A percentile compares a stretch with the other conserved stretches of the same genome.
phyloP scores from a whole-genome alignment of 78 protist genomes.

The slime mould (Dictyostelium discoideum) region DNA sequence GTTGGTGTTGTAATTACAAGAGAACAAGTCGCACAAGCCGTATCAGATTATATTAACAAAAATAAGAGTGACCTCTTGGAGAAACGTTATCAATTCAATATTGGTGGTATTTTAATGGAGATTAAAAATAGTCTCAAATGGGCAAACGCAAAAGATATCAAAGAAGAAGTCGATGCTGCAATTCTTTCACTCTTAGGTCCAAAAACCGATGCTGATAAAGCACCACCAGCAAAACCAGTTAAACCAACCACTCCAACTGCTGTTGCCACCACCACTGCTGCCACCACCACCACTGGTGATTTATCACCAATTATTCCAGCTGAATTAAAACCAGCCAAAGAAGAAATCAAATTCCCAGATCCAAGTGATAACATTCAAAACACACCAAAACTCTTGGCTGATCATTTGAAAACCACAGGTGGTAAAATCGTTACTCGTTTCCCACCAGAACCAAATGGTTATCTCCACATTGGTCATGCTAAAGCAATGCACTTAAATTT shows the following conservation, averaged over 20 bases:
- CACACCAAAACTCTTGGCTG: constrained; percentile 64
- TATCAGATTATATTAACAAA: constrained; percentile 25
- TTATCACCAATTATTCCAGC: background rate
- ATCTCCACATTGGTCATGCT: constrained; percentile 99
- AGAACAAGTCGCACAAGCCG: constrained; percentile 65
- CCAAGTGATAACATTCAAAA: constrained; percentile 81
- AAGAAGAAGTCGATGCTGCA: constrained; percentile 74
- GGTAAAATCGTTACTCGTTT: constrained; percentile 95
- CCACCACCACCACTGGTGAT: background rate
- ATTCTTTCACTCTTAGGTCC: constrained; percentile 75
- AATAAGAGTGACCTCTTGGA: background rate
- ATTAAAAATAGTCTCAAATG: constrained; percentile 40
- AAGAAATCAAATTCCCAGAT: constrained; percentile 65
- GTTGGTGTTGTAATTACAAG: constrained; percentile 76
- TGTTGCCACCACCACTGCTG: background rate
- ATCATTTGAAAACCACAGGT: constrained; percentile 85
- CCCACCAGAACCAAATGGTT: constrained; percentile 99
- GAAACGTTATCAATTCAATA: constrained; percentile 50
- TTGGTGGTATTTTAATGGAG: constrained; percentile 32
- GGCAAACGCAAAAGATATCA: constrained; percentile 75
- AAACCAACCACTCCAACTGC: background rate
- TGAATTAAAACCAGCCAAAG: constrained; percentile 1
- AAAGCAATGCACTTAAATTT: constrained; percentile 98
- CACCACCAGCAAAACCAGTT: constrained; percentile 9
- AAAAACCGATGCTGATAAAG: constrained; percentile 74